These are phyloP conservation scores for Dictyophora rubrovolvata DNA, from an alignment of 768 basidiomycete genomes.

Conservation along the genomic window DNA sequence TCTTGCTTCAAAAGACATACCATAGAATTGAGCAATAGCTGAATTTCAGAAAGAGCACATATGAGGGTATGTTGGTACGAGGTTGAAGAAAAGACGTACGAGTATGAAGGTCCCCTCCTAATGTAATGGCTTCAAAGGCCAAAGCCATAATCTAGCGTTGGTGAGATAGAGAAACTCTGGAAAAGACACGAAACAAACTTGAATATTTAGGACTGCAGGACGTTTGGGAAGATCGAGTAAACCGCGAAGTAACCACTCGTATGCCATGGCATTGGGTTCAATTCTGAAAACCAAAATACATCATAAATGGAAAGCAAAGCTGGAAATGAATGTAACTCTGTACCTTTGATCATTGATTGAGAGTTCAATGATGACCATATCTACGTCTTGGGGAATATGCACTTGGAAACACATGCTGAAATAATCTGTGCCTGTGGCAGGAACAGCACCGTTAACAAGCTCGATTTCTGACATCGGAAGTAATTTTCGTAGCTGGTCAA, in stretches of 20 bases:
- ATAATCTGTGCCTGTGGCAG: conserved; percentile 10
- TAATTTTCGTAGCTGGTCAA: neutral
- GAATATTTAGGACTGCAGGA: conserved; percentile 10
- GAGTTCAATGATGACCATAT: conserved; percentile 10
- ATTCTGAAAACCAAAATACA: neutral
- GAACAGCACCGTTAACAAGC: conserved; percentile 9
- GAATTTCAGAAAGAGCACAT: neutral
- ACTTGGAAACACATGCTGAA: conserved; percentile 11
- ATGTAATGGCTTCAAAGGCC: conserved; percentile 4
- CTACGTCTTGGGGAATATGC: conserved; percentile 10
- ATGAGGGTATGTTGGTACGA: neutral
- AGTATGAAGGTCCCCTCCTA: conserved; percentile 10
- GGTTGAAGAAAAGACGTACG: neutral
- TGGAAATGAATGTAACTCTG: neutral
- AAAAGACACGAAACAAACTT: conserved; percentile 1
- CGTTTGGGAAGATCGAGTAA: conserved; percentile 6
- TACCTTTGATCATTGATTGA: conserved; percentile 12
- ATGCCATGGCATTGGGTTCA: conserved; percentile 9
- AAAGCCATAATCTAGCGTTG: conserved; percentile 5
- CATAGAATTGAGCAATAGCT: conserved; percentile 10
- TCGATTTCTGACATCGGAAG: conserved; percentile 8
- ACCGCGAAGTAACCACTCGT: conserved; percentile 9
- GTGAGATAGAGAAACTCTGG: neutral
- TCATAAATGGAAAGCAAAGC: no score
- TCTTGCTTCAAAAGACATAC: neutral